A percentile compares a stretch with the other conserved stretches of the same genome.
Evolutionary conservation across 2,329 filamentous ascomycete genomes (phyloP).

Genomic region (Sporothrix humicola): DNA sequence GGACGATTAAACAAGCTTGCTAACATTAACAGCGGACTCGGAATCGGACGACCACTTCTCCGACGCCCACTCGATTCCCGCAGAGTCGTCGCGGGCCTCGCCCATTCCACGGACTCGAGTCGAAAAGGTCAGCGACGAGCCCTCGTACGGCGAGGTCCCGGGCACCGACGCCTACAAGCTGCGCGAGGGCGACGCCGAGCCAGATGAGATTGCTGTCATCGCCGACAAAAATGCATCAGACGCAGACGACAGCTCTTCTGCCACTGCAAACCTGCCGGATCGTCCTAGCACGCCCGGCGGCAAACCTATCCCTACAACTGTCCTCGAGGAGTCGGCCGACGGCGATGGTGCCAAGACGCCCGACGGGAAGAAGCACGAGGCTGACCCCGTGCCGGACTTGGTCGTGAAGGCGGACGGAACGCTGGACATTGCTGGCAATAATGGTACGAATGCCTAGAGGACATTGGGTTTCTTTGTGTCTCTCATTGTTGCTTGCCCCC

Average conservation of each 20-base stretch:
- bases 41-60: constrained; percentile 74
- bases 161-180: constrained; percentile 63
- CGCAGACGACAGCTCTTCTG: not conserved
- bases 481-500: constrained; percentile 36
- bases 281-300: constrained; percentile 46
- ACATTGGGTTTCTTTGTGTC: constrained; percentile 30
- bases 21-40: constrained; percentile 50
- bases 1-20: not conserved
- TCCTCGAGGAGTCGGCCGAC: constrained; percentile 60
- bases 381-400: constrained; percentile 61
- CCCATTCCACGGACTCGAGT: constrained; percentile 65
- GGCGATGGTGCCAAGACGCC: constrained; percentile 52
- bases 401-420: constrained; percentile 55
- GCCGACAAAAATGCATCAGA: constrained; percentile 42
- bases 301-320: constrained; percentile 56
- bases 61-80: constrained; percentile 63
- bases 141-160: constrained; percentile 66
- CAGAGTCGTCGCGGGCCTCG: constrained; percentile 52
- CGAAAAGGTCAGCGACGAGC: constrained; percentile 63
- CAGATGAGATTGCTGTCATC: constrained; percentile 64
- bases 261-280: not conserved
- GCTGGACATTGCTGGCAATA: constrained; percentile 42
- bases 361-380: constrained; percentile 53
- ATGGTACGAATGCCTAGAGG: constrained; percentile 49
- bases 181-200: constrained; percentile 62